Conservation (phyloP, 2,329 filamentous ascomycete genomes). For the Aspergillus pseudotamarii region DNA sequence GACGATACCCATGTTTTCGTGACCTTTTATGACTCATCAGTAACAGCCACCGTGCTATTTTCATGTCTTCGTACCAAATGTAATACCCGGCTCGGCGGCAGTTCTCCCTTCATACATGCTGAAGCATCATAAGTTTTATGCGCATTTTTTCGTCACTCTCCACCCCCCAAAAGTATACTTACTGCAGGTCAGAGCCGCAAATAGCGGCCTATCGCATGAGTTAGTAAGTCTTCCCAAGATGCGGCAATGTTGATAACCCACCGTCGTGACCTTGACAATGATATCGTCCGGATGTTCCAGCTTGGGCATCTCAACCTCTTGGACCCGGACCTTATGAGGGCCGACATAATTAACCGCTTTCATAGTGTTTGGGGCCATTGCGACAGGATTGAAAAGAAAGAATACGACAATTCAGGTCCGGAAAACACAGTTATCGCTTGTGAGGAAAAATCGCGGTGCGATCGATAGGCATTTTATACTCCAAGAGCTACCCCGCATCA, state of each 20-base stretch:
- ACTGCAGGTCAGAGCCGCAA: conserved; percentile 56
- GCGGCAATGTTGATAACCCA: conserved; percentile 39
- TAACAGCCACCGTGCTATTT: background rate
- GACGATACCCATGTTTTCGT: conserved; percentile 65
- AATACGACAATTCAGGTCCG: background rate
- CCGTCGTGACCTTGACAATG: conserved; percentile 67
- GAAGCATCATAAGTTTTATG: conserved; percentile 36
- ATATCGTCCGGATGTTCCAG: conserved; percentile 67
- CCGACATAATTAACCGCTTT: conserved; percentile 67
- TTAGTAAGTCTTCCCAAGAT: background rate
- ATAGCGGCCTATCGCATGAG: conserved; percentile 45
- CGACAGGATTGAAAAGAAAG: background rate
- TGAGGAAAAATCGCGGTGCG: background rate
- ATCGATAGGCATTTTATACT: background rate
- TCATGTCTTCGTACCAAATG: conserved; percentile 49
- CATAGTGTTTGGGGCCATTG: conserved; percentile 48
- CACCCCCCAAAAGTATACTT: conserved; percentile 24
- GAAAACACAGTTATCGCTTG: background rate
- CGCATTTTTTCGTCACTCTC: conserved; percentile 9
- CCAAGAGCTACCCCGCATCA: background rate
- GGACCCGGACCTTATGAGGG: conserved; percentile 64
- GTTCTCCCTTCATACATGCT: conserved; percentile 68
- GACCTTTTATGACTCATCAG: conserved; percentile 32
- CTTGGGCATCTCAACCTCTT: conserved; percentile 60
- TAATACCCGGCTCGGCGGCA: conserved; percentile 63